Conservation (phyloP, 2,329 filamentous ascomycete species). For the Trichoderma sp. region DNA sequence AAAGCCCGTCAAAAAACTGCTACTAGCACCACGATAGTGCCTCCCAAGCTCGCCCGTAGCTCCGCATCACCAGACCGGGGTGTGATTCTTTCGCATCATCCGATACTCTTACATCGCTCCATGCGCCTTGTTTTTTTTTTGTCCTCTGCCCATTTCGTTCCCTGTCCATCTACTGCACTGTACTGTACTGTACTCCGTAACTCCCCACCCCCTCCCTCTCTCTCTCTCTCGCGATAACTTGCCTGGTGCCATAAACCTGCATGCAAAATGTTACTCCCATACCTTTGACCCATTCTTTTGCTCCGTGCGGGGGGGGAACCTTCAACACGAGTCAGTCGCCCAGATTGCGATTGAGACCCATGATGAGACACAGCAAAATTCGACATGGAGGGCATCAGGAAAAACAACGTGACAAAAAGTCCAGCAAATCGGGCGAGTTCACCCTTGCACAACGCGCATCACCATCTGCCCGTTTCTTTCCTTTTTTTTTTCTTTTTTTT, state of each 20-base stretch:
- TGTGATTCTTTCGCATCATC: conserved; percentile 7
- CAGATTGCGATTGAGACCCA: neutral
- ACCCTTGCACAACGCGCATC: neutral
- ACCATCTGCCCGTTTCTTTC: neutral
- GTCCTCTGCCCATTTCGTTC: neutral
- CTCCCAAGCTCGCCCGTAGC: neutral
- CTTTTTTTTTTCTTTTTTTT: neutral
- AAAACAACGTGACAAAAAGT: neutral
- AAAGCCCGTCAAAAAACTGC: neutral
- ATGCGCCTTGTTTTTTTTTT: neutral
- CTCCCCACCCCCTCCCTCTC: neutral
- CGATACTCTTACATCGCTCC: neutral
- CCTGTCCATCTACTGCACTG: neutral
- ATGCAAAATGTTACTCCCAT: neutral
- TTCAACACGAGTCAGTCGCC: neutral
- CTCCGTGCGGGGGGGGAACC: neutral
- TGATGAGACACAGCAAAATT: neutral
- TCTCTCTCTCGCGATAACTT: neutral
- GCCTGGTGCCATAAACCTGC: neutral
- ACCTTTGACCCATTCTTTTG: neutral
- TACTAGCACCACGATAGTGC: neutral
- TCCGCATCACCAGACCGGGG: conserved; percentile 15
- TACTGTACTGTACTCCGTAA: neutral
- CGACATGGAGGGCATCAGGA: neutral
- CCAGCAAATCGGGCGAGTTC: neutral